Conservation (phyloP, 1,284 basidiomycete genomes). For the Ganoderma lucidum region DNA sequence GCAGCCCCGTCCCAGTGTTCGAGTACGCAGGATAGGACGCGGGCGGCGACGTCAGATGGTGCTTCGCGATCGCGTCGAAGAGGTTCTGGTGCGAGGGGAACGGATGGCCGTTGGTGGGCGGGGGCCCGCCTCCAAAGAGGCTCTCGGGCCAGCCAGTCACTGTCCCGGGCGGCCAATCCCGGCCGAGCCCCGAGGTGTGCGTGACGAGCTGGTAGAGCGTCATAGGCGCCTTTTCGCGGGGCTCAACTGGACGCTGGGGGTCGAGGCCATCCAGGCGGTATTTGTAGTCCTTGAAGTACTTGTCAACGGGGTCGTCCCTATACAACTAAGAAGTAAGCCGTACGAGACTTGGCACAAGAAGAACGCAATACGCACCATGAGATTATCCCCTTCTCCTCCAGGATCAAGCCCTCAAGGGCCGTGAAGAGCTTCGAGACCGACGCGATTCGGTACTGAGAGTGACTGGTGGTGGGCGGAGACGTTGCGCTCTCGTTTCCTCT, state of each 20-base stretch:
- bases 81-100: conserved; percentile 43
- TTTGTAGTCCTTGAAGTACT: conserved; percentile 47
- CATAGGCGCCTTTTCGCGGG: conserved; percentile 31
- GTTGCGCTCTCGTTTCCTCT: conserved; percentile 26
- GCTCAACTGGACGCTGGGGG: neutral
- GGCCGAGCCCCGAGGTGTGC: conserved; percentile 56
- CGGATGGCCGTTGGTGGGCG: conserved; percentile 39
- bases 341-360: neutral
- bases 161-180: conserved; percentile 52
- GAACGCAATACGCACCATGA: conserved; percentile 45
- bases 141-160: conserved; percentile 49
- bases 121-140: conserved; percentile 39
- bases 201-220: conserved; percentile 54
- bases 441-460: conserved; percentile 41
- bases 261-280: conserved; percentile 26
- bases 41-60: conserved; percentile 49
- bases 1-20: conserved; percentile 53
- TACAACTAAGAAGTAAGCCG: neutral
- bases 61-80: conserved; percentile 46
- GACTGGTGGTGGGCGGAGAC: conserved; percentile 21
- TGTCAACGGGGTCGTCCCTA: conserved; percentile 53
- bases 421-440: conserved; percentile 58
- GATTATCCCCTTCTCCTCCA: conserved; percentile 51
- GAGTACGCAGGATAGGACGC: conserved; percentile 57
- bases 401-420: conserved; percentile 52